Conservation (phyloP, 2,329 filamentous ascomycete genomes). For the Nemania sp. region DNA sequence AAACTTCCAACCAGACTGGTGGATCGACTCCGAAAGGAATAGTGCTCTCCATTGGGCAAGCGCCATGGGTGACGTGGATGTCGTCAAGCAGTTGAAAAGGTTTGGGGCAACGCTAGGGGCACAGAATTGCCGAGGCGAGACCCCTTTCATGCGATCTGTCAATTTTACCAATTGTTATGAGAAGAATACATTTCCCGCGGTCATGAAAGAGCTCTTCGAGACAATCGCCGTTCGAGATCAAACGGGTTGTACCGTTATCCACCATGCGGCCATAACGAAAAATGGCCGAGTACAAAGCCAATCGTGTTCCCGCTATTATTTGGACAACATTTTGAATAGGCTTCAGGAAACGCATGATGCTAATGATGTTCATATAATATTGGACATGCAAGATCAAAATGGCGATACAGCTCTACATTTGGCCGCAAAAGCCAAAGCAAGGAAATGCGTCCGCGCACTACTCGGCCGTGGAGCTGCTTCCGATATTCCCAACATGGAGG, state of each 20-base stretch:
- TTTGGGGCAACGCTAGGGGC: conserved; percentile 76
- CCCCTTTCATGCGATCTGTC: conserved; percentile 90
- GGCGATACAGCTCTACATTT: conserved; percentile 84
- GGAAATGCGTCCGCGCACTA: conserved; percentile 83
- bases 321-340: conserved; percentile 87
- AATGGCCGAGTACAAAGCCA: conserved; percentile 80
- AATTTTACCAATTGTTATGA: conserved; percentile 97
- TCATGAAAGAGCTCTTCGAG: conserved; percentile 80
- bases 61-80: conserved; percentile 93
- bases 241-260: conserved; percentile 85
- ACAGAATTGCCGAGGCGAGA: conserved; percentile 76
- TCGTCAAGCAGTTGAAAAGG: conserved; percentile 83
- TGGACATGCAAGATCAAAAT: conserved; percentile 81
- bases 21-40: conserved; percentile 92
- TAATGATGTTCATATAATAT: conserved; percentile 73
- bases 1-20: conserved; percentile 85
- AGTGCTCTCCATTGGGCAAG: conserved; percentile 96
- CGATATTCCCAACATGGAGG: conserved; percentile 79
- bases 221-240: conserved; percentile 81
- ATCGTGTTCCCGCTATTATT: conserved; percentile 87
- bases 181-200: conserved; percentile 83
- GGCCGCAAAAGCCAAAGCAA: conserved; percentile 78
- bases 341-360: conserved; percentile 77
- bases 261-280: conserved; percentile 90
- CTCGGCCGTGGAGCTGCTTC: conserved; percentile 79